Conservation (phyloP, 768 basidiomycete genomes). For the Mycena filopes region DNA sequence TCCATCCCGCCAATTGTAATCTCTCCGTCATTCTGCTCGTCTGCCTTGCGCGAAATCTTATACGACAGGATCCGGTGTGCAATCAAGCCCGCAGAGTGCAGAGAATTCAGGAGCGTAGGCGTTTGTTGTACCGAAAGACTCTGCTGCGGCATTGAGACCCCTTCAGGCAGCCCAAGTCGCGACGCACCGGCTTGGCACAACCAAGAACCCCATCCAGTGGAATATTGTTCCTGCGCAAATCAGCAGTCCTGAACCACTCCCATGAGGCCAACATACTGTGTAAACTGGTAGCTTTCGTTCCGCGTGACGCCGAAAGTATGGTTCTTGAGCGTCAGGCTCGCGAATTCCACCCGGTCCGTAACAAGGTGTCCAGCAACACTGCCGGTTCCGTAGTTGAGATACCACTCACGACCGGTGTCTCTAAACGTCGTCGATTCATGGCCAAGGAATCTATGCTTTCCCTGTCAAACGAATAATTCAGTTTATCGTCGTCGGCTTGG, state of each 20-base stretch:
- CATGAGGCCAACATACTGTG: constrained; percentile 41
- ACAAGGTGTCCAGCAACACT: constrained; percentile 66
- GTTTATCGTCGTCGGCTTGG: not conserved
- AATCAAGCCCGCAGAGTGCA: constrained; percentile 61
- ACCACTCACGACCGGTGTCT: constrained; percentile 57
- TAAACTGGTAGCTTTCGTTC: constrained; percentile 65
- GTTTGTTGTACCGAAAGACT: constrained; percentile 64
- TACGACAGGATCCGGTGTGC: constrained; percentile 68
- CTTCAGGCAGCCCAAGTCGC: not conserved
- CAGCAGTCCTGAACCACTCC: not conserved
- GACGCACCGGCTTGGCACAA: constrained; percentile 40
- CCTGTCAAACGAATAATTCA: constrained; percentile 42
- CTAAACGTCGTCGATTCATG: constrained; percentile 64
- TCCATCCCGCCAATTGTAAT: constrained; percentile 72
- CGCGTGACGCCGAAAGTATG: constrained; percentile 74
- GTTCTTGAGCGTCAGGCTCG: constrained; percentile 59
- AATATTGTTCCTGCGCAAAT: constrained; percentile 39
- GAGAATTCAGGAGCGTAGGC: constrained; percentile 66
- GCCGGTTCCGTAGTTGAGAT: constrained; percentile 69
- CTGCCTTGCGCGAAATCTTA: constrained; percentile 72
- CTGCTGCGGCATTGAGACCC: constrained; percentile 36
- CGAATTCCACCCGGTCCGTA: constrained; percentile 66
- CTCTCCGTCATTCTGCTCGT: constrained; percentile 66
- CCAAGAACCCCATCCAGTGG: constrained; percentile 72
- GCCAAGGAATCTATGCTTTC: constrained; percentile 70